Evolutionary conservation across 2,329 filamentous ascomycete genomes (phyloP).

Genomic region (Ceratocystis cubensis): DNA sequence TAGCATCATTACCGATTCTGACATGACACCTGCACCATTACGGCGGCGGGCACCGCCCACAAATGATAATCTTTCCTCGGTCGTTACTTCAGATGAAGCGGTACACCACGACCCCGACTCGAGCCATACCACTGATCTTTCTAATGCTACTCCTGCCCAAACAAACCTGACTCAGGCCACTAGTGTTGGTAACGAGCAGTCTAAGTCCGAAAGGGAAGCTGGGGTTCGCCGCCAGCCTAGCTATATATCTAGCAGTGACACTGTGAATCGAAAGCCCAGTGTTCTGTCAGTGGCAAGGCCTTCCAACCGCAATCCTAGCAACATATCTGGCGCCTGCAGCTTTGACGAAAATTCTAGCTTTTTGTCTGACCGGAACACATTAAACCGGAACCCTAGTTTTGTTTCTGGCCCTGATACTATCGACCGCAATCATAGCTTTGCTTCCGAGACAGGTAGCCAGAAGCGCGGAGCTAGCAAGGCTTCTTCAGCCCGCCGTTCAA

Average conservation of each 20-base stretch:
- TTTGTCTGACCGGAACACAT: not conserved
- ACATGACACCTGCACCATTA: constrained; percentile 25
- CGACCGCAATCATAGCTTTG: constrained; percentile 14
- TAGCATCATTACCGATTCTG: constrained; percentile 19
- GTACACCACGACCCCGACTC: constrained; percentile 38
- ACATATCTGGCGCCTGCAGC: constrained; percentile 11
- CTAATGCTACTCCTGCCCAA: constrained; percentile 28
- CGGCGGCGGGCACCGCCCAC: constrained; percentile 37
- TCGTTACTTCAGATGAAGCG: constrained; percentile 42
- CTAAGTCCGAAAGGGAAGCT: constrained; percentile 23
- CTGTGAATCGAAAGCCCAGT: constrained; percentile 13
- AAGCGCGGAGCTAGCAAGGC: constrained; percentile 9
- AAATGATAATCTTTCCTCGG: constrained; percentile 45
- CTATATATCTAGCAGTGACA: constrained; percentile 12
- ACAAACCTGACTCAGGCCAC: constrained; percentile 44
- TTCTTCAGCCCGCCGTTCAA: constrained; percentile 1
- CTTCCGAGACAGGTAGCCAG: constrained; percentile 2
- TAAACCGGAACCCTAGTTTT: constrained; percentile 15
- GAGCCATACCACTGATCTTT: constrained; percentile 33
- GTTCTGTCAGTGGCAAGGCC: not conserved
- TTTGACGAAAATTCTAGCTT: constrained; percentile 9
- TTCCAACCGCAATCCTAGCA: constrained; percentile 10
- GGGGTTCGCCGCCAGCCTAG: constrained; percentile 14
- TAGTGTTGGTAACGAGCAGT: constrained; percentile 37
- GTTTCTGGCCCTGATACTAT: constrained; percentile 13